phyloP scores from a whole-genome alignment of 2,329 filamentous ascomycete genomes.

The Phialophora expanda region DNA sequence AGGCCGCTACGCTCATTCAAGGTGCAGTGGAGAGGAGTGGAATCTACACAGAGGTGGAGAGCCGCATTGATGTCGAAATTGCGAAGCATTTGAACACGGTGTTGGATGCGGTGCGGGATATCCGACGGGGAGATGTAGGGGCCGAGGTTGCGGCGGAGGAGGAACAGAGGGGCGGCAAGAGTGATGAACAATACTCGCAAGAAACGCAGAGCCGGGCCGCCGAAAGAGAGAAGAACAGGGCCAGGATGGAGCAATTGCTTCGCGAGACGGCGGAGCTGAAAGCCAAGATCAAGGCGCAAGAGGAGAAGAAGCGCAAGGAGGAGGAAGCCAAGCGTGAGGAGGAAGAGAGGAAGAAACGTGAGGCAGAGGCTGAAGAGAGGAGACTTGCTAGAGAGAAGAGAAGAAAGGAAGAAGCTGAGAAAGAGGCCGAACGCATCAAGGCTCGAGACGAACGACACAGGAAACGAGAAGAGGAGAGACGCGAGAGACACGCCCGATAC shows the following conservation, averaged over 20 bases:
- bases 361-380: conserved; percentile 53
- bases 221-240: conserved; percentile 53
- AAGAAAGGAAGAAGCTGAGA: conserved; percentile 58
- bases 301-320: conserved; percentile 47
- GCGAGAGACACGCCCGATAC: conserved; percentile 46
- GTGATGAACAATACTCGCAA: conserved; percentile 64
- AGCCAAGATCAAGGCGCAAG: conserved; percentile 51
- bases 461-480: conserved; percentile 53
- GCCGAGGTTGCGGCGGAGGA: conserved; percentile 60
- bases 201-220: conserved; percentile 59
- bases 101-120: conserved; percentile 60
- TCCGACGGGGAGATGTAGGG: conserved; percentile 64
- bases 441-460: conserved; percentile 55
- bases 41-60: conserved; percentile 64
- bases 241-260: conserved; percentile 56
- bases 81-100: conserved; percentile 60
- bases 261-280: conserved; percentile 57
- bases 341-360: conserved; percentile 49
- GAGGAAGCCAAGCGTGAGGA: conserved; percentile 51
- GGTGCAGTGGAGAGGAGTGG: conserved; percentile 68
- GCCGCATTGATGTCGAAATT: conserved; percentile 60
- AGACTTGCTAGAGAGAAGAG: conserved; percentile 57
- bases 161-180: conserved; percentile 60
- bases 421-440: conserved; percentile 59
- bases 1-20: conserved; percentile 67